Base-by-base conservation (phyloP, 192 early-diverging fungal genomes). In the Entomortierella chlamydospora region DNA sequence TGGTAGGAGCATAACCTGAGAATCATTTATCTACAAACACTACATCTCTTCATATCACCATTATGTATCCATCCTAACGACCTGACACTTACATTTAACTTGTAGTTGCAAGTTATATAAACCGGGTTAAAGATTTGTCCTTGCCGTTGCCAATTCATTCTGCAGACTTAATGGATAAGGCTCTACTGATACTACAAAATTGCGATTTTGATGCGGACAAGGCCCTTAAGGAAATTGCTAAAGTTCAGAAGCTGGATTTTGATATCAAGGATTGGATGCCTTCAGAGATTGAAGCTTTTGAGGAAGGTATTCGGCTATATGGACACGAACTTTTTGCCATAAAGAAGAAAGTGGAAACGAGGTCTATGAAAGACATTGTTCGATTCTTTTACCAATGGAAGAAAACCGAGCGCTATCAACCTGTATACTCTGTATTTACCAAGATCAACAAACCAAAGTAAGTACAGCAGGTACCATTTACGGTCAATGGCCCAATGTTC, bases 251-350 rank as follows among this genome's bases (percentile, higher is more conserved):
- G 17, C 73, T 68, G 41, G 90, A 91, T 47, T 83, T 87, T 33
- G 65, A 80, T 4, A 81, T 88, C 4, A 81, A 84, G 33, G 76
- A 82, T 25, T 94, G 93, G 93, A 77, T 85, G 2, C 69, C 60
- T 0, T 80, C 78, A 8, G 86, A 86, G 28, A 53, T 89, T 31
- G 72, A 64, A 10, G 84, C 72, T 23, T 94, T 94, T 70, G 89
- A 91, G 70, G 85, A 87, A 33, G 82, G 82, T 17, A 81, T 94
- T 65, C 81, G 85, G 31, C 78, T 87, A 13, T 90, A 83, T 70
- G 92, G 92, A 0, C 87, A 90, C 51, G 90, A 94, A 22, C 83
- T 93, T 25, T 87, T 91, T 28, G 86, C 86, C 8, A 88, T 88
- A 51, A 87, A 90, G 26, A 70, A 69, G 50, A 81, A 82, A 15